Conservation (phyloP, 2,329 filamentous ascomycete genomes). For the Talaromyces islandicus region DNA sequence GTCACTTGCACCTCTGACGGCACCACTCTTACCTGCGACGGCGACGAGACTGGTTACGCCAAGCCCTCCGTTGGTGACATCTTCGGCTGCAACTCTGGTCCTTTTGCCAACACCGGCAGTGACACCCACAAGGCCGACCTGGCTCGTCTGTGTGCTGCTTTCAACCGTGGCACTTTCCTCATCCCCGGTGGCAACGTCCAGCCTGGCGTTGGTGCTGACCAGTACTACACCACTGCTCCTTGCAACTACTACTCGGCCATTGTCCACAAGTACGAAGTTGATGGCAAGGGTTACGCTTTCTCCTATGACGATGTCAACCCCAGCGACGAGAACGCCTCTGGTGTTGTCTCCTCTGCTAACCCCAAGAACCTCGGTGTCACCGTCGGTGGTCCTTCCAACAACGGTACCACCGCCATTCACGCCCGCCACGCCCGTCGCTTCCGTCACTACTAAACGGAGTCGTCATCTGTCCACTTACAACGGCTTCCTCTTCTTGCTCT, state of each 20-base stretch:
- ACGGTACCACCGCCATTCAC: background rate
- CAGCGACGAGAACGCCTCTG: conserved; percentile 48
- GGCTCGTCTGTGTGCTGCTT: conserved; percentile 47
- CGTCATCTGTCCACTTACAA: background rate
- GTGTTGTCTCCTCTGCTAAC: conserved; percentile 44
- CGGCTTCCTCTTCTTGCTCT: background rate
- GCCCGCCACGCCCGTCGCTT: background rate
- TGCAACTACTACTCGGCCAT: conserved; percentile 44
- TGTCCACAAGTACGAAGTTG: conserved; percentile 55
- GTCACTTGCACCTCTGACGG: conserved; percentile 41
- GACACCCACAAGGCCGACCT: conserved; percentile 38
- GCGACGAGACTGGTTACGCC: conserved; percentile 39
- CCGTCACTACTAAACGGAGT: background rate
- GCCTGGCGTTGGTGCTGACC: conserved; percentile 30
- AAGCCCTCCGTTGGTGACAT: conserved; percentile 44
- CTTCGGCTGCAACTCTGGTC: conserved; percentile 48
- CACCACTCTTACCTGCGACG: conserved; percentile 33
- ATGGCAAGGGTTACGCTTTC: conserved; percentile 60
- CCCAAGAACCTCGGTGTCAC: conserved; percentile 44
- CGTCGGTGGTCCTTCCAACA: conserved; percentile 36
- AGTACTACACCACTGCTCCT: conserved; percentile 42
- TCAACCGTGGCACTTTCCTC: conserved; percentile 43
- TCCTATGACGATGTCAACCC: conserved; percentile 64
- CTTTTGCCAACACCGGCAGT: conserved; percentile 39
- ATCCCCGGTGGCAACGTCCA: conserved; percentile 43